Conservation (phyloP, 2,329 filamentous ascomycete genomes). For the Blastomyces parvus region DNA sequence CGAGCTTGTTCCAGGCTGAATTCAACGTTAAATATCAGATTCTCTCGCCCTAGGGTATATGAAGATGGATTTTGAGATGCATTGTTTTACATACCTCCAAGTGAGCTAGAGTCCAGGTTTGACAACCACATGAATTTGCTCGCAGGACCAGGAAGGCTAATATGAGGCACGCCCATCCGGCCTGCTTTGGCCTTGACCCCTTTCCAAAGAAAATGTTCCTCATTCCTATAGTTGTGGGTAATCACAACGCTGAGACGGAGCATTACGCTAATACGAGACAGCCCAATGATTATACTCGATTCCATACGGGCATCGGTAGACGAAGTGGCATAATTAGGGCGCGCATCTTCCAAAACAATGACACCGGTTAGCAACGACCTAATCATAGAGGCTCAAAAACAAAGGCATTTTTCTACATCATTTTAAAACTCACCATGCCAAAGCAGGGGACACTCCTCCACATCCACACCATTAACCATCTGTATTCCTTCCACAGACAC, state of each 20-base stretch:
- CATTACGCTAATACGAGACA: conserved; percentile 62
- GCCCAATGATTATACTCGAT: conserved; percentile 51
- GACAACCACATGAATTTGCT: conserved; percentile 65
- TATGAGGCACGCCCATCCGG: conserved; percentile 50
- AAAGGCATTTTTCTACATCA: background rate
- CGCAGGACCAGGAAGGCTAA: conserved; percentile 60
- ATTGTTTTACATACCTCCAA: conserved; percentile 44
- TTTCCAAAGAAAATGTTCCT: conserved; percentile 59
- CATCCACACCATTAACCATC: conserved; percentile 68
- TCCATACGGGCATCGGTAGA: conserved; percentile 64
- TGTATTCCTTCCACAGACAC: conserved; percentile 60
- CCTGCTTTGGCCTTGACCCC: conserved; percentile 50
- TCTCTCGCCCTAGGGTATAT: background rate
- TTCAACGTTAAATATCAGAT: conserved; percentile 14
- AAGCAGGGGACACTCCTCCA: conserved; percentile 53
- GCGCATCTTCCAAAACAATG: conserved; percentile 46
- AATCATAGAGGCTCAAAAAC: background rate
- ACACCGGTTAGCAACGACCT: background rate
- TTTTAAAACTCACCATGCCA: conserved; percentile 43
- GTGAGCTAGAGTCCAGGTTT: conserved; percentile 61
- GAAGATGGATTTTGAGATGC: conserved; percentile 15
- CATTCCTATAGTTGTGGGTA: conserved; percentile 56
- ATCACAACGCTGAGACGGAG: conserved; percentile 70
- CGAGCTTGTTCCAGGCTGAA: conserved; percentile 65
- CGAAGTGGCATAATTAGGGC: conserved; percentile 60